phyloP scores from a whole-genome alignment of 352 stramenopile genomes.

The Peronospora destructor region DNA sequence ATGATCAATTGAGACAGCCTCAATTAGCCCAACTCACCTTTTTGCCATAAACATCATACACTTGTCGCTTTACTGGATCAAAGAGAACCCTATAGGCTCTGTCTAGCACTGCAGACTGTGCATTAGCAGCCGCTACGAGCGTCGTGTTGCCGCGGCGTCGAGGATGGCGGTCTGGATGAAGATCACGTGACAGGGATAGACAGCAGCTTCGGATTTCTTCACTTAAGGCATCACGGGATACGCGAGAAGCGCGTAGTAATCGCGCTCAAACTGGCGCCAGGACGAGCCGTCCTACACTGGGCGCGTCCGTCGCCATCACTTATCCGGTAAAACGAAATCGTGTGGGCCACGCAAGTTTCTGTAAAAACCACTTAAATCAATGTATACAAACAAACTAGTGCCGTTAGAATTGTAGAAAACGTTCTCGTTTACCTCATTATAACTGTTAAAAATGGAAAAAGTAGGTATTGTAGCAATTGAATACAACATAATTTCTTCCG shows the following conservation, averaged over 20 bases:
- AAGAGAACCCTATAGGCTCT: slow-evolving; percentile 77
- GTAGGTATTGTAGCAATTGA: too few species aligned
- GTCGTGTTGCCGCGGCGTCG: slow-evolving; percentile 28
- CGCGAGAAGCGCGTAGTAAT: slow-evolving; percentile 82
- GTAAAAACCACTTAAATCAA: too few species aligned
- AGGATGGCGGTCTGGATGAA: slow-evolving; percentile 72
- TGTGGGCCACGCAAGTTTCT: too few species aligned
- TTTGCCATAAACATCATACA: slow-evolving; percentile 78
- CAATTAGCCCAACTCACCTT: slow-evolving; percentile 20
- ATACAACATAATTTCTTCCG: too few species aligned
- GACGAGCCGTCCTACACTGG: slow-evolving; percentile 20
- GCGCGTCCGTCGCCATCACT: not conserved
- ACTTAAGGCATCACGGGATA: slow-evolving; percentile 43
- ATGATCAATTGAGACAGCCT: not conserved
- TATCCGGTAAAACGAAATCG: too few species aligned
- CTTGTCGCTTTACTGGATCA: slow-evolving; percentile 53
- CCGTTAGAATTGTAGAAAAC: too few species aligned
- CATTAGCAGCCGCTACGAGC: slow-evolving; percentile 59
- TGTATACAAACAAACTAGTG: too few species aligned
- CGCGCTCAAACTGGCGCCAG: slow-evolving; percentile 58
- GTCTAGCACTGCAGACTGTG: slow-evolving; percentile 73
- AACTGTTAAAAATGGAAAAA: too few species aligned
- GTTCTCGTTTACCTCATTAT: too few species aligned
- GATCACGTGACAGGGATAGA: slow-evolving; percentile 67
- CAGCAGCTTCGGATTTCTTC: slow-evolving; percentile 68